phyloP scores from a whole-genome alignment of 768 basidiomycete genomes.

The Clavaria fumosa region DNA sequence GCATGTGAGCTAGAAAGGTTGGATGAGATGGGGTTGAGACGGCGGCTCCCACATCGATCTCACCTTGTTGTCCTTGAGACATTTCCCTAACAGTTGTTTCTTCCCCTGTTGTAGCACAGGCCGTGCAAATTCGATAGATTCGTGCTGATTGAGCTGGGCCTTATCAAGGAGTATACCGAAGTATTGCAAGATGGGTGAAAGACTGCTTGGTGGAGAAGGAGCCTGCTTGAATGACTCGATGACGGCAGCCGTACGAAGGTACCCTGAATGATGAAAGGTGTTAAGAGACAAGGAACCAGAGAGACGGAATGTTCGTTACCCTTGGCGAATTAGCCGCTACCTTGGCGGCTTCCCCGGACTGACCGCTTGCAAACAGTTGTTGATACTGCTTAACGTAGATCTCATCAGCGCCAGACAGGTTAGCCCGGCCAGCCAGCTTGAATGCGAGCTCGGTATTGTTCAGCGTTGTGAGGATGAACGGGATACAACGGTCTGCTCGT shows the following conservation, averaged over 20 bases:
- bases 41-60: slow-evolving; percentile 5
- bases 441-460: slow-evolving; percentile 98
- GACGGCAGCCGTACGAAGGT: slow-evolving; percentile 89
- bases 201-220: slow-evolving; percentile 75
- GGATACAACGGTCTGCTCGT: slow-evolving; percentile 92
- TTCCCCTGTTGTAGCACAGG: slow-evolving; percentile 93
- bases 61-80: slow-evolving; percentile 99
- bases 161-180: slow-evolving; percentile 98
- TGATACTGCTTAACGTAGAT: slow-evolving; percentile 92
- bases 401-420: slow-evolving; percentile 95
- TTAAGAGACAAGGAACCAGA: background rate
- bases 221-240: slow-evolving; percentile 97
- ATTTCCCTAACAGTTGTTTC: slow-evolving; percentile 95
- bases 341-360: slow-evolving; percentile 91
- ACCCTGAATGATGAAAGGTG: slow-evolving; percentile 34
- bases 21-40: background rate
- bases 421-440: slow-evolving; percentile 91
- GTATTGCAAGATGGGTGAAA: slow-evolving; percentile 95
- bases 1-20: slow-evolving; percentile 70
- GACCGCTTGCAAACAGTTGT: slow-evolving; percentile 73
- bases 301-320: slow-evolving; percentile 27
- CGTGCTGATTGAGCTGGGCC: slow-evolving; percentile 92
- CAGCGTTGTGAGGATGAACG: slow-evolving; percentile 83
- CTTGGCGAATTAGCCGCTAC: slow-evolving; percentile 94
- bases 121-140: slow-evolving; percentile 88